These are phyloP conservation scores for Setaria viridis DNA, from an alignment of 202 grass and related monocot genomes.

Conservation along the genomic window DNA sequence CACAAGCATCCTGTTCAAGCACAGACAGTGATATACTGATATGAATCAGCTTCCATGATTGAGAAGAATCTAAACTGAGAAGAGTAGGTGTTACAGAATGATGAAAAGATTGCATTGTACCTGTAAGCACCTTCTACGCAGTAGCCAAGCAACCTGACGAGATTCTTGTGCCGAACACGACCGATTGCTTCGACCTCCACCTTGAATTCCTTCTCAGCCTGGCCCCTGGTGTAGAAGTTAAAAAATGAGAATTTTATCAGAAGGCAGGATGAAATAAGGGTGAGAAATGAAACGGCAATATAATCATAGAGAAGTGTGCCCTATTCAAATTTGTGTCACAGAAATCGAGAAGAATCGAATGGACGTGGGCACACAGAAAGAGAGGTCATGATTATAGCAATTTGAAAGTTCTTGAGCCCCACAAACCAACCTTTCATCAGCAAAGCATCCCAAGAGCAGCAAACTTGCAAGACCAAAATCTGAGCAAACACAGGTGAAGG, in stretches of 20 bases:
- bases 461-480: constrained; percentile 28
- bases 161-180: constrained; percentile 91
- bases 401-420: constrained; percentile 64
- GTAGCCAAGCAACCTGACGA: constrained; percentile 84
- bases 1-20: constrained; percentile 79
- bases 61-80: constrained; percentile 14
- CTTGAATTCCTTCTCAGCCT: constrained; percentile 94
- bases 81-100: neutral
- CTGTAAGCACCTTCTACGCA: constrained; percentile 90
- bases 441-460: constrained; percentile 4
- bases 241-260: constrained; percentile 14
- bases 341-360: constrained; percentile 46
- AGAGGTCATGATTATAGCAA: constrained; percentile 42
- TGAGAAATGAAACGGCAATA: constrained; percentile 26
- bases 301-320: constrained; percentile 39
- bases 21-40: constrained; percentile 24
- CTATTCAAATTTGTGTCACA: constrained; percentile 43
- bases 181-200: constrained; percentile 91
- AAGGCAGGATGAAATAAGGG: neutral
- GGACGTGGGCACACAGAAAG: constrained; percentile 31
- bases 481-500: neutral
- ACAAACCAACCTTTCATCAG: constrained; percentile 30
- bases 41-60: constrained; percentile 7
- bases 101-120: constrained; percentile 44
- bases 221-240: constrained; percentile 59